Conservation (phyloP, 2,329 filamentous ascomycete genomes). For the Aspergillus texensis region DNA sequence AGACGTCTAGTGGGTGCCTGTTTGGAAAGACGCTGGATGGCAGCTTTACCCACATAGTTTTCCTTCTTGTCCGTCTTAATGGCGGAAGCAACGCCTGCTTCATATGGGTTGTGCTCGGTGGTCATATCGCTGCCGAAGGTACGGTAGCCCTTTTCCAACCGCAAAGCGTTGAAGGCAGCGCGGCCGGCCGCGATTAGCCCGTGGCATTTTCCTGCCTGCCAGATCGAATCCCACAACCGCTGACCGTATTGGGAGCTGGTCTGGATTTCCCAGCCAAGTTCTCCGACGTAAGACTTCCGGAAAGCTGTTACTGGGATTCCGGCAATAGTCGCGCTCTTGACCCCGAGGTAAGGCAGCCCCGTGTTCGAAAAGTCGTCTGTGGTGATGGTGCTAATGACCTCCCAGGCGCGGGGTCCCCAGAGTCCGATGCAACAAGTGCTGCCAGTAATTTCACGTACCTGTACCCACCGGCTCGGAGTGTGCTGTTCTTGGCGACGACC, state of each 20-base stretch:
- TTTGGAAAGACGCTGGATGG: slow-evolving; percentile 48
- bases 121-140: slow-evolving; percentile 62
- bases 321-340: slow-evolving; percentile 53
- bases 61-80: slow-evolving; percentile 44
- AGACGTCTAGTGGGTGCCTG: slow-evolving; percentile 39
- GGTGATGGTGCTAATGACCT: slow-evolving; percentile 51
- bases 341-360: slow-evolving; percentile 54
- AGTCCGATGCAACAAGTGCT: slow-evolving; percentile 64
- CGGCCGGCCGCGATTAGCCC: slow-evolving; percentile 63
- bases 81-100: slow-evolving; percentile 58
- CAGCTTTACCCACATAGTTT: slow-evolving; percentile 55
- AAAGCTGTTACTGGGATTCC: slow-evolving; percentile 61
- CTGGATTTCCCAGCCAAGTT: slow-evolving; percentile 65
- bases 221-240: slow-evolving; percentile 62
- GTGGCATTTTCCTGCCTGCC: slow-evolving; percentile 55
- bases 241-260: slow-evolving; percentile 62
- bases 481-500: slow-evolving; percentile 52
- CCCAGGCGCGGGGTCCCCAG: slow-evolving; percentile 61
- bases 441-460: slow-evolving; percentile 62
- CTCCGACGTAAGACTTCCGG: slow-evolving; percentile 63
- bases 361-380: slow-evolving; percentile 28
- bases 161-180: slow-evolving; percentile 59
- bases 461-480: slow-evolving; percentile 47
- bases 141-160: slow-evolving; percentile 63
- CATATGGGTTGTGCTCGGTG: slow-evolving; percentile 62